phyloP scores from a whole-genome alignment of 1,284 basidiomycete species.

The Cryptococcus sp. region DNA sequence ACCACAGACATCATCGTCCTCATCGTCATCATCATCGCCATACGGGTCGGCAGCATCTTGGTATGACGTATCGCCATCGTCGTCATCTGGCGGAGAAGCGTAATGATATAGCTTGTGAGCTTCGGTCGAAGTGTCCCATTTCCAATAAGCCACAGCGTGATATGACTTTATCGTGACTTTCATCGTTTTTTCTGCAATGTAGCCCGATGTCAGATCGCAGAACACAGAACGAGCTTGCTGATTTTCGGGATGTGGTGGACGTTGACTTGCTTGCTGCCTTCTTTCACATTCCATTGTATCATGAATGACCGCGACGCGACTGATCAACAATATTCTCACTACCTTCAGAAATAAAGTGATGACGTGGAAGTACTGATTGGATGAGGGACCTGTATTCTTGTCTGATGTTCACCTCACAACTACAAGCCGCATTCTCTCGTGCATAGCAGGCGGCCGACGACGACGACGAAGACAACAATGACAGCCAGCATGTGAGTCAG shows the following conservation, averaged over 20 bases:
- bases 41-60: conserved; percentile 11
- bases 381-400: too few relatives aligned
- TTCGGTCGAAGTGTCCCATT: conserved; percentile 49
- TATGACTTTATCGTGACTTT: conserved; percentile 48
- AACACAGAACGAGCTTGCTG: not conserved
- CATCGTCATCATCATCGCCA: conserved; percentile 61
- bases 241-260: not conserved
- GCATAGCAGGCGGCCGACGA: too few relatives aligned
- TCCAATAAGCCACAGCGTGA: conserved; percentile 51
- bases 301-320: conserved; percentile 3
- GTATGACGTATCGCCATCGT: conserved; percentile 3
- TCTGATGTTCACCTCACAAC: too few relatives aligned
- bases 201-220: not conserved
- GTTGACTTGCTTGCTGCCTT: not conserved
- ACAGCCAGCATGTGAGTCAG: too few relatives aligned
- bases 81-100: conserved; percentile 4
- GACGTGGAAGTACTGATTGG: too few relatives aligned
- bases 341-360: too few relatives aligned
- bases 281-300: too few relatives aligned
- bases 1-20: conserved; percentile 86
- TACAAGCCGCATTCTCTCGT: too few relatives aligned
- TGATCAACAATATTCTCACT: not conserved
- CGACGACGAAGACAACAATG: too few relatives aligned
- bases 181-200: conserved; percentile 24
- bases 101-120: conserved; percentile 45